A percentile compares a stretch with the other conserved stretches of the same genome.
phyloP scores from a whole-genome alignment of 306 rosid genomes.

The Fragaria vesca region DNA sequence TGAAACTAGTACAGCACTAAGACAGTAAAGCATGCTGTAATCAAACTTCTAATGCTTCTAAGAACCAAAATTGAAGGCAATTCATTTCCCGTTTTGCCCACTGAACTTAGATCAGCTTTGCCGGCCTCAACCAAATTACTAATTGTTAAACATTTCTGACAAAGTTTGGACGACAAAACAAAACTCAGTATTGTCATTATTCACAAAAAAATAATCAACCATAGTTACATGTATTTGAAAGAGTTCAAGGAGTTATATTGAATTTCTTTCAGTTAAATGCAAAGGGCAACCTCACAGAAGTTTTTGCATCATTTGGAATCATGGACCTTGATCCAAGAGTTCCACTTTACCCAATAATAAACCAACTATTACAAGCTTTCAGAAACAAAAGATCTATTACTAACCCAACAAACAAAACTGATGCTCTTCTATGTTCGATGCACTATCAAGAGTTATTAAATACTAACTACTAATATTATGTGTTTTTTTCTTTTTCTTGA shows the following conservation, averaged over 20 bases:
- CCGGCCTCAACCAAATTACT: neutral
- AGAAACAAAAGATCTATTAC: neutral
- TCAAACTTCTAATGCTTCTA: neutral
- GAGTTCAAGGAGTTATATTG: neutral
- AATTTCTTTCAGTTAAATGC: neutral
- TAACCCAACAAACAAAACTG: neutral
- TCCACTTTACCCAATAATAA: neutral
- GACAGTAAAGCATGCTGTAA: neutral
- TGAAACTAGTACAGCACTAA: neutral
- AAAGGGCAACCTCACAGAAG: neutral
- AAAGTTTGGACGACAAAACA: neutral
- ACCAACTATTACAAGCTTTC: neutral
- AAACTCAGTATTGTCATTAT: neutral
- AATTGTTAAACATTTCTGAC: neutral
- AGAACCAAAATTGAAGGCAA: too few species aligned
- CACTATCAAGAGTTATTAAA: neutral
- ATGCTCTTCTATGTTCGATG: neutral
- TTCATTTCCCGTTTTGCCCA: neutral
- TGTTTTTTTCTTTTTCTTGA: neutral
- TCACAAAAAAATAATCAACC: neutral
- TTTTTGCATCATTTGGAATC: neutral
- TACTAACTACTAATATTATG: too few species aligned
- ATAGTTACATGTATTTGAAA: neutral
- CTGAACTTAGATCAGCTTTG: neutral
- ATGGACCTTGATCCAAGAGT: neutral